Evolutionary conservation across 108 stramenopile species (phyloP).

Genomic region (Cyclotella atomus): DNA sequence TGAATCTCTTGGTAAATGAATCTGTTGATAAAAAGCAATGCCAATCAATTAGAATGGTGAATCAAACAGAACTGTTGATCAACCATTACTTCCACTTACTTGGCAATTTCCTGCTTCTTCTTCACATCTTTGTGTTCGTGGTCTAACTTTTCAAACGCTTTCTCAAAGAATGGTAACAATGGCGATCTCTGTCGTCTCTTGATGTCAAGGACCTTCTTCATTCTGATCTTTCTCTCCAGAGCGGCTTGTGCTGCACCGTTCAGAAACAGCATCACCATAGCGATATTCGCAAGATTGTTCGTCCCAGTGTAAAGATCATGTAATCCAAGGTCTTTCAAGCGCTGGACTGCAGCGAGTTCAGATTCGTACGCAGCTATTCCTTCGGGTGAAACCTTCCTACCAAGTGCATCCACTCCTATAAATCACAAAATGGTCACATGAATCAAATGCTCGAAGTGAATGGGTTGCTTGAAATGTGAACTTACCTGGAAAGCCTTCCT

Average conservation of each 20-base stretch:
- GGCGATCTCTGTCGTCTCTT: conserved; percentile 53
- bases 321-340: conserved; percentile 83
- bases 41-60: no score
- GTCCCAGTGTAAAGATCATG: conserved; percentile 66
- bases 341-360: conserved; percentile 56
- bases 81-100: conserved; percentile 11
- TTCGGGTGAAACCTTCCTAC: conserved; percentile 44
- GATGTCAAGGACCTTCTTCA: conserved; percentile 70
- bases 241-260: conserved; percentile 73
- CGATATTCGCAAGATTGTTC: conserved; percentile 67
- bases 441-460: no score
- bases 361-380: conserved; percentile 21
- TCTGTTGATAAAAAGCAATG: conserved; percentile 4
- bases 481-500: conserved; percentile 66
- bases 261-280: conserved; percentile 73
- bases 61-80: no score
- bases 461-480: not conserved
- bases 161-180: conserved; percentile 61
- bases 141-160: conserved; percentile 67
- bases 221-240: conserved; percentile 60
- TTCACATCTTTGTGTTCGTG: conserved; percentile 63
- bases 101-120: conserved; percentile 80
- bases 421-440: not conserved
- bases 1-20: conserved; percentile 90
- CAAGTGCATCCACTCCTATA: conserved; percentile 10